Evolutionary conservation across 2,329 filamentous ascomycete genomes (phyloP).

Genomic region (Epichloe uncinata): DNA sequence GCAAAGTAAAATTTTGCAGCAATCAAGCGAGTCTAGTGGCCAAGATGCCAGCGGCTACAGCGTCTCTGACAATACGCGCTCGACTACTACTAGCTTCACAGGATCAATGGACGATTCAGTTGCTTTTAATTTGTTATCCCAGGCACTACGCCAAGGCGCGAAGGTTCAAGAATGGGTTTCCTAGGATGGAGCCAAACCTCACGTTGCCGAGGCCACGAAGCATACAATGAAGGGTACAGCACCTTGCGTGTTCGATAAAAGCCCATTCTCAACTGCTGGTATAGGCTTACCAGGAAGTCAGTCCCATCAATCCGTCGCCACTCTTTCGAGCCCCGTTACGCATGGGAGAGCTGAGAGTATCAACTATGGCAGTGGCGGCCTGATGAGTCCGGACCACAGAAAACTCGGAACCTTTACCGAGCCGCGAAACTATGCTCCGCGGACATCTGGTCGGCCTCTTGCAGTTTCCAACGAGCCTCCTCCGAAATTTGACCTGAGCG

Average conservation of each 20-base stretch:
- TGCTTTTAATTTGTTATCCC: constrained; percentile 2
- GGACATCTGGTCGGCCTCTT: constrained; percentile 14
- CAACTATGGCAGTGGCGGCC: not conserved
- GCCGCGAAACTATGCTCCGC: constrained; percentile 29
- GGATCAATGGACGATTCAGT: not conserved
- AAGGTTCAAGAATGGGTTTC: constrained; percentile 2
- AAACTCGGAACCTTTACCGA: constrained; percentile 19
- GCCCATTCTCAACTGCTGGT: not conserved
- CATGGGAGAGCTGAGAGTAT: not conserved
- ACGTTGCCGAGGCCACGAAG: not conserved
- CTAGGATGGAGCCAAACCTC: constrained; percentile 5
- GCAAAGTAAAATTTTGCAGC: not conserved
- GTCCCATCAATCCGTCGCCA: constrained; percentile 3
- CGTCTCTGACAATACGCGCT: constrained; percentile 2
- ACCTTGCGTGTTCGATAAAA: not conserved
- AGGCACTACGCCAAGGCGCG: constrained; percentile 2
- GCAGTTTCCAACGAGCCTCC: constrained; percentile 17
- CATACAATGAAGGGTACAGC: not conserved
- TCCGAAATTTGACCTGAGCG: constrained; percentile 22
- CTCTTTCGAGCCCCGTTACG: not conserved
- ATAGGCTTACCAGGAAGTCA: constrained; percentile 2
- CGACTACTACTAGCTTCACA: constrained; percentile 2
- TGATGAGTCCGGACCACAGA: constrained; percentile 6
- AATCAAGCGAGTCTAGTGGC: constrained; percentile 1
- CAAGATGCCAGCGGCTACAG: not conserved